phyloP scores from a whole-genome alignment of 2,329 filamentous ascomycete species.

The Fusarium sp. region DNA sequence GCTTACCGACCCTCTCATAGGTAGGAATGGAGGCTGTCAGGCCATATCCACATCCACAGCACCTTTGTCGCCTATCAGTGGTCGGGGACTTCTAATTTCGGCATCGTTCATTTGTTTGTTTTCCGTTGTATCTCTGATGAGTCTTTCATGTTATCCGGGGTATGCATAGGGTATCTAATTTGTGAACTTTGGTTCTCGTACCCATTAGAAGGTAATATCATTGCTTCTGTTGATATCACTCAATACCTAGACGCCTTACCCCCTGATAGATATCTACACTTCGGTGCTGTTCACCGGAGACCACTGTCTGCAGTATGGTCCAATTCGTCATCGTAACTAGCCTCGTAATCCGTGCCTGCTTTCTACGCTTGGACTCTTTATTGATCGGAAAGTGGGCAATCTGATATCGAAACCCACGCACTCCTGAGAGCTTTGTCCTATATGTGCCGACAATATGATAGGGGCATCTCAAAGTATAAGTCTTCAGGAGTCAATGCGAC shows the following conservation, averaged over 20 bases:
- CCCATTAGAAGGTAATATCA: neutral
- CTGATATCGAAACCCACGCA: neutral
- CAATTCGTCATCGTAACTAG: neutral
- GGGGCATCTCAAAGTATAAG: slow-evolving; percentile 1
- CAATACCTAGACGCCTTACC: neutral
- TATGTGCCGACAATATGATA: slow-evolving; percentile 8
- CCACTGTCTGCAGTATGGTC: neutral
- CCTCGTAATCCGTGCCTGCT: slow-evolving; percentile 2
- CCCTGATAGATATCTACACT: neutral
- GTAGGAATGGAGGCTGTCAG: slow-evolving; percentile 14
- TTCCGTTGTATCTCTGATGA: neutral
- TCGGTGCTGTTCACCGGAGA: neutral
- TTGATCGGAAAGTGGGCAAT: slow-evolving; percentile 6
- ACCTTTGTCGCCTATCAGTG: slow-evolving; percentile 3
- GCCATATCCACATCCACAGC: slow-evolving; percentile 1
- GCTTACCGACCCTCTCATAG: neutral
- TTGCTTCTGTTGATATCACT: neutral
- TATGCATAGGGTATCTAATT: neutral
- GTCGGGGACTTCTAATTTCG: slow-evolving; percentile 10
- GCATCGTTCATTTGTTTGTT: neutral
- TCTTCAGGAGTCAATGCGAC: neutral
- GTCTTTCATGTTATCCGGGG: neutral
- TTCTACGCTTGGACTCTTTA: neutral
- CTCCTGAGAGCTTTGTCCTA: neutral
- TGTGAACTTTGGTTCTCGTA: neutral